Conservation (phyloP, 139 green algal genomes). For the Volvox africanus region DNA sequence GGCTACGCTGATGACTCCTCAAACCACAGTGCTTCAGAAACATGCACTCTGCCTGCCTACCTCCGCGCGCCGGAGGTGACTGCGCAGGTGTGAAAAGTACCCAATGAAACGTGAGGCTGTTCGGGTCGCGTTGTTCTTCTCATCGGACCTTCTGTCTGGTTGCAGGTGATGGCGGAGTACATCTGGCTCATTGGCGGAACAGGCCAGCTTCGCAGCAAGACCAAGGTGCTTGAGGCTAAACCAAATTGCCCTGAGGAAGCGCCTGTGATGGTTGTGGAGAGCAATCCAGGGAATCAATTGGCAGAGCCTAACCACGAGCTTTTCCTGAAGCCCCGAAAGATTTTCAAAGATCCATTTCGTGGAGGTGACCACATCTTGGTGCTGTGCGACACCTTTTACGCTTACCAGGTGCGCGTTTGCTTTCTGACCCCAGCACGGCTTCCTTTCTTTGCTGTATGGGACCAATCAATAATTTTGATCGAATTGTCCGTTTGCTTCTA, state of each 20-base stretch:
- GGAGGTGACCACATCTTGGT: constrained; percentile 81
- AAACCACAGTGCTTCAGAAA: constrained; percentile 32
- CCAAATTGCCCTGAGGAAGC: constrained; percentile 48
- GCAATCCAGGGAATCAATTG: constrained; percentile 28
- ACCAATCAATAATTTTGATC: no score
- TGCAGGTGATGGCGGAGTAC: constrained; percentile 73
- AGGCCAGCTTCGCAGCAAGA: constrained; percentile 62
- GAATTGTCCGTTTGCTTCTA: no score
- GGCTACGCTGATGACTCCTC: constrained; percentile 26
- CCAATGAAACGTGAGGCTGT: no score
- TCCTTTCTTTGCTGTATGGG: no score
- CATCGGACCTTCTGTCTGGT: background rate
- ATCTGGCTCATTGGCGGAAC: constrained; percentile 66
- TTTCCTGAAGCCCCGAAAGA: constrained; percentile 72
- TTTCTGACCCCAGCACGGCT: no score
- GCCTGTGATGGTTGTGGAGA: constrained; percentile 50
- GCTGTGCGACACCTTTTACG: constrained; percentile 79
- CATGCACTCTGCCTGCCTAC: constrained; percentile 22
- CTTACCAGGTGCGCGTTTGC: constrained; percentile 17
- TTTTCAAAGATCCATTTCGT: constrained; percentile 78
- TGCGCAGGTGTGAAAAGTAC: constrained; percentile 1
- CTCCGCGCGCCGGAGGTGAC: constrained; percentile 41
- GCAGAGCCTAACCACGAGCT: constrained; percentile 53
- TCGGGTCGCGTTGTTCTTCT: no score
- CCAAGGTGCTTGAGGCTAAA: constrained; percentile 49